Percentiles rank a stretch among this genome's conserved stretches.
These are phyloP conservation scores for Camellia japonica DNA, from an alignment of 148 eudicot species.

Conservation along the genomic window DNA sequence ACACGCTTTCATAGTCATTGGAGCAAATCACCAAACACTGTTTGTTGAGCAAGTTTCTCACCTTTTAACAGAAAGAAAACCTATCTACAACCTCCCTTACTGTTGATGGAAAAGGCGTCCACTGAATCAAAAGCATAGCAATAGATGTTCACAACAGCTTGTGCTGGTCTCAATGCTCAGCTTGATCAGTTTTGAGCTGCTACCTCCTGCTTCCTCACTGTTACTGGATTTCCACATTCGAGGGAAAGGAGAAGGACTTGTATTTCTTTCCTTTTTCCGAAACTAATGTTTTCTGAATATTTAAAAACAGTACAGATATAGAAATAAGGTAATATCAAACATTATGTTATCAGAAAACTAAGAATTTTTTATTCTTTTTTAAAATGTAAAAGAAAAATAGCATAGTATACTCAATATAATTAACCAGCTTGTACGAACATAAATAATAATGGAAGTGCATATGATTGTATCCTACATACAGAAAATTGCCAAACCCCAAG, in stretches of 20 bases:
- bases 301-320: background rate
- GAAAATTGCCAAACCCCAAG: conserved; percentile 1
- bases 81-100: background rate
- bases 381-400: background rate
- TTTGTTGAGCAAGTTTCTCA: background rate
- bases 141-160: background rate
- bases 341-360: background rate
- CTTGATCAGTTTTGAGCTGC: background rate
- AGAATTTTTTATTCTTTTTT: background rate
- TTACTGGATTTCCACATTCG: conserved; percentile 9
- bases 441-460: background rate
- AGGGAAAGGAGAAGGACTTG: background rate
- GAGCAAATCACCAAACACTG: background rate
- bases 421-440: background rate
- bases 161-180: background rate
- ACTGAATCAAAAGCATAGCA: background rate
- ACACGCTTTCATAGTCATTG: background rate
- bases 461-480: background rate
- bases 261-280: background rate
- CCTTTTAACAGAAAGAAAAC: background rate
- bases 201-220: background rate
- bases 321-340: background rate
- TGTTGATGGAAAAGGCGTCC: background rate
- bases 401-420: background rate
- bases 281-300: background rate